Conservation (phyloP, 83 land plant genomes). For the Thuja plicata region DNA sequence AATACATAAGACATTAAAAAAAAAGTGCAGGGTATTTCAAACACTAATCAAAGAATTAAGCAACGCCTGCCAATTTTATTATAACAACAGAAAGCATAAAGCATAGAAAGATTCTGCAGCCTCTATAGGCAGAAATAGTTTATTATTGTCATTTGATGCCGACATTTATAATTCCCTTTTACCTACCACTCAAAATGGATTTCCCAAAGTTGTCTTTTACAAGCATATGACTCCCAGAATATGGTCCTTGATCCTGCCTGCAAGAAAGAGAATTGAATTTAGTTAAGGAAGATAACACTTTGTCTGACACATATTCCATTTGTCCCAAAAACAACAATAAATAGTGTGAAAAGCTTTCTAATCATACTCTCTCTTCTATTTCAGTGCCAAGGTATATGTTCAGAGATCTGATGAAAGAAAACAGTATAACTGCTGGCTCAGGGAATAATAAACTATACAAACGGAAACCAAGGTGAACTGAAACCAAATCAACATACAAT, state of each 20-base stretch:
- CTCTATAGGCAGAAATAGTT: not conserved
- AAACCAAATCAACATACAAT: too few species aligned
- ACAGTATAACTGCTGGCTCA: not conserved
- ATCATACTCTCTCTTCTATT: not conserved
- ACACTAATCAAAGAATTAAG: not conserved
- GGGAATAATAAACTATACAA: not conserved
- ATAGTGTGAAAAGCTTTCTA: not conserved
- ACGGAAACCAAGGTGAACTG: too few species aligned
- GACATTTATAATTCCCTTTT: not conserved
- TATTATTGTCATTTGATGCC: not conserved
- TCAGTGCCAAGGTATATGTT: not conserved
- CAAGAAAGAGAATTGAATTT: conserved; percentile 5
- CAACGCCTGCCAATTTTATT: conserved; percentile 37
- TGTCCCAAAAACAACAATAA: not conserved
- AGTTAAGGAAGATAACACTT: not conserved
- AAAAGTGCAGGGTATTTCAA: not conserved
- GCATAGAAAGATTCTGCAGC: not conserved
- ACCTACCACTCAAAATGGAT: conserved; percentile 25
- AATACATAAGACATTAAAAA: not conserved
- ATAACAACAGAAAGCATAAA: conserved; percentile 51
- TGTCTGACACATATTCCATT: not conserved
- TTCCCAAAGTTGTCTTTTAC: conserved; percentile 24
- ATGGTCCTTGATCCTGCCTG: conserved; percentile 8
- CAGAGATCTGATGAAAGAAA: not conserved
- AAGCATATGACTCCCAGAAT: conserved; percentile 21